Percentiles rank a stretch among this genome's conserved stretches.
These are phyloP conservation scores for Curvularia eragrostidis DNA, from an alignment of 2,329 filamentous ascomycete species.

Conservation along the genomic window DNA sequence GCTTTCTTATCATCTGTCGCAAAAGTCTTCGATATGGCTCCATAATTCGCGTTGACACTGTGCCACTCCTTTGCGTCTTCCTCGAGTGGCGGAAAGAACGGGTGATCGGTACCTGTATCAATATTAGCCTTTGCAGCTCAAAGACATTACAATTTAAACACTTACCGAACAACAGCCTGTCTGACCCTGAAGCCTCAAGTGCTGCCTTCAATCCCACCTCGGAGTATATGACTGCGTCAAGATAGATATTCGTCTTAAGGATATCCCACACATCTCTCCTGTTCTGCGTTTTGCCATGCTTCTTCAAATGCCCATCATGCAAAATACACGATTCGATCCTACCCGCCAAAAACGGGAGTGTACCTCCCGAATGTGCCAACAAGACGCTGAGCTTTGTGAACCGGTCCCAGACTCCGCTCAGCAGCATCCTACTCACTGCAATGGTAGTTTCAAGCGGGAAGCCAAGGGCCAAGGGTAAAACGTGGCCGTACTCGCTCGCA, in stretches of 20 bases:
- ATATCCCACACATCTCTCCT: conserved; percentile 69
- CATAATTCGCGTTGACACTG: conserved; percentile 67
- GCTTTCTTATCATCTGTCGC: conserved; percentile 55
- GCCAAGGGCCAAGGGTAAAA: conserved; percentile 82
- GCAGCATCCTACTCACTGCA: conserved; percentile 82
- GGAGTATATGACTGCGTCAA: conserved; percentile 87
- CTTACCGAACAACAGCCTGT: conserved; percentile 75
- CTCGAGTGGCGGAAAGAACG: conserved; percentile 80
- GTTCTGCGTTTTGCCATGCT: conserved; percentile 65
- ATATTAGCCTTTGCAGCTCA: conserved; percentile 5
- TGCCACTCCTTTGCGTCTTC: conserved; percentile 71
- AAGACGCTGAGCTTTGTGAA: conserved; percentile 74
- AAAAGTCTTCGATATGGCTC: conserved; percentile 63
- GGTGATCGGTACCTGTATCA: conserved; percentile 75
- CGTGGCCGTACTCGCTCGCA: conserved; percentile 80
- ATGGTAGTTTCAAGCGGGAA: conserved; percentile 95
- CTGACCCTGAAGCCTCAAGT: conserved; percentile 69
- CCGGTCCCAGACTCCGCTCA: conserved; percentile 84
- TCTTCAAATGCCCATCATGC: conserved; percentile 78
- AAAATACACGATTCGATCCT: conserved; percentile 85
- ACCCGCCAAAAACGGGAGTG: conserved; percentile 85
- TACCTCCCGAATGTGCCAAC: conserved; percentile 87
- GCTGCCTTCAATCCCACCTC: conserved; percentile 75
- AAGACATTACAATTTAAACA: background rate
- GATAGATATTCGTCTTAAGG: conserved; percentile 77